Percentiles rank a stretch among this genome's conserved stretches.
Evolutionary conservation across 495 filamentous ascomycete species (phyloP).

Genomic region (Hypoxylon fragiforme): DNA sequence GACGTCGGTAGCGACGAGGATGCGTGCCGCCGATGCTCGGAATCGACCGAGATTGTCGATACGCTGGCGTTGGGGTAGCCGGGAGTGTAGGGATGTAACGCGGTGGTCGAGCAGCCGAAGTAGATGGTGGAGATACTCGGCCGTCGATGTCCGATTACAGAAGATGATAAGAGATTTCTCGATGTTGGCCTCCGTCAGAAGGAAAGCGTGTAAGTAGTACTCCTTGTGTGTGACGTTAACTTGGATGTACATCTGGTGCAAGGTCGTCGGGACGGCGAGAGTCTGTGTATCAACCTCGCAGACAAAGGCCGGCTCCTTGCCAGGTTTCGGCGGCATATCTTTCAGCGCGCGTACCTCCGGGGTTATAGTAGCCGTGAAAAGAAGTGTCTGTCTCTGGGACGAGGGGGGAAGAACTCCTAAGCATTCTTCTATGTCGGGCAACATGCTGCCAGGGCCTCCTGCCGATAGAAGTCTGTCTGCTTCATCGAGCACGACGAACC

Average conservation of each 20-base stretch:
- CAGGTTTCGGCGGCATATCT: constrained; percentile 64
- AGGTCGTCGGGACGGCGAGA: constrained; percentile 74
- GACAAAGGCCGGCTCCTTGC: constrained; percentile 76
- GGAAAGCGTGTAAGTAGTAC: constrained; percentile 87
- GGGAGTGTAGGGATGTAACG: constrained; percentile 87
- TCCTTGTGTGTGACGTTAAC: constrained; percentile 88
- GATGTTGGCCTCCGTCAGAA: constrained; percentile 76
- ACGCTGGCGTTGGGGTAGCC: constrained; percentile 78
- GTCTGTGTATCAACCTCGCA: constrained; percentile 82
- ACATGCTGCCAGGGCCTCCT: constrained; percentile 74
- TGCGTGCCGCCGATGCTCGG: constrained; percentile 84
- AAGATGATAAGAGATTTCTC: constrained; percentile 85
- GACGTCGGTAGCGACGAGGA: constrained; percentile 94
- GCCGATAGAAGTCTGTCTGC: constrained; percentile 85
- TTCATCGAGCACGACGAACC: constrained; percentile 92
- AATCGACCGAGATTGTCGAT: constrained; percentile 87
- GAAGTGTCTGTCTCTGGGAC: constrained; percentile 65
- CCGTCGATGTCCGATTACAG: constrained; percentile 88
- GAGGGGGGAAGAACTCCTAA: constrained; percentile 74
- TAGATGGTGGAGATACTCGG: constrained; percentile 81
- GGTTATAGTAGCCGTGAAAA: constrained; percentile 97
- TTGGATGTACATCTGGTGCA: constrained; percentile 83
- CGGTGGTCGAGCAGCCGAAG: constrained; percentile 84
- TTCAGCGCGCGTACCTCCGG: constrained; percentile 88
- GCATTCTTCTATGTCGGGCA: constrained; percentile 90